Evolutionary conservation across 192 early-diverging fungal species (phyloP).

Genomic region (Rhizophagus clarus): DNA sequence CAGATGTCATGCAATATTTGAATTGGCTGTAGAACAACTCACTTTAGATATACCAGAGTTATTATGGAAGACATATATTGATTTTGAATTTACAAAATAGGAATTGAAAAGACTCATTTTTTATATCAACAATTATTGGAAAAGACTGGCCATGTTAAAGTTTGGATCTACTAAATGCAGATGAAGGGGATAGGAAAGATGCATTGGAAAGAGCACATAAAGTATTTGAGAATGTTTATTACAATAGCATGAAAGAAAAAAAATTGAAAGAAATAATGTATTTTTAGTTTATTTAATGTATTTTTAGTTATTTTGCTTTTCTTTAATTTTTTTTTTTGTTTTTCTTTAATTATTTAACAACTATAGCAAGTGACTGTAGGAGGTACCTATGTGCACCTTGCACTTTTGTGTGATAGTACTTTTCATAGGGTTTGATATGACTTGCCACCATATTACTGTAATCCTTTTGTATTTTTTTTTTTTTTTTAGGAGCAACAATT

Average conservation of each 20-base stretch:
- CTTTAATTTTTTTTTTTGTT: too few relatives aligned
- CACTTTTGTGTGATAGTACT: too few relatives aligned
- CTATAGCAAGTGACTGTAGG: too few relatives aligned
- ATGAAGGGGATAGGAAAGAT: conserved; percentile 52
- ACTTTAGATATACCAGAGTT: conserved; percentile 97
- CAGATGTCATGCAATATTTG: conserved; percentile 84
- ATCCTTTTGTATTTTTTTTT: too few relatives aligned
- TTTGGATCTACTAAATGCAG: conserved; percentile 80
- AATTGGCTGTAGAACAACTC: conserved; percentile 87
- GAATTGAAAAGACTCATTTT: conserved; percentile 76
- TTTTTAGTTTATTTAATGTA: too few relatives aligned
- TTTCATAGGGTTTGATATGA: too few relatives aligned
- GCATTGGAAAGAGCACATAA: conserved; percentile 59
- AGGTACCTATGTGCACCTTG: too few relatives aligned
- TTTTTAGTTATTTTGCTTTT: too few relatives aligned
- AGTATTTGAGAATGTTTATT: conserved; percentile 79
- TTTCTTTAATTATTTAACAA: too few relatives aligned
- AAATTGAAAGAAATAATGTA: conserved; percentile 82
- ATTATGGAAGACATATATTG: conserved; percentile 97
- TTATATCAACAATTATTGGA: conserved; percentile 86
- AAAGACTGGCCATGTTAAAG: conserved; percentile 94
- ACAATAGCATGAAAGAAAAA: conserved; percentile 65
- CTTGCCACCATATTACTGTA: too few relatives aligned
- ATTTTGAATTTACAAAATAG: conserved; percentile 86
- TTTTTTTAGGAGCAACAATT: too few relatives aligned